Percentiles rank a stretch among this genome's conserved stretches.
Evolutionary conservation across 2,329 filamentous ascomycete species (phyloP).

Genomic region (Cercospora sp.): DNA sequence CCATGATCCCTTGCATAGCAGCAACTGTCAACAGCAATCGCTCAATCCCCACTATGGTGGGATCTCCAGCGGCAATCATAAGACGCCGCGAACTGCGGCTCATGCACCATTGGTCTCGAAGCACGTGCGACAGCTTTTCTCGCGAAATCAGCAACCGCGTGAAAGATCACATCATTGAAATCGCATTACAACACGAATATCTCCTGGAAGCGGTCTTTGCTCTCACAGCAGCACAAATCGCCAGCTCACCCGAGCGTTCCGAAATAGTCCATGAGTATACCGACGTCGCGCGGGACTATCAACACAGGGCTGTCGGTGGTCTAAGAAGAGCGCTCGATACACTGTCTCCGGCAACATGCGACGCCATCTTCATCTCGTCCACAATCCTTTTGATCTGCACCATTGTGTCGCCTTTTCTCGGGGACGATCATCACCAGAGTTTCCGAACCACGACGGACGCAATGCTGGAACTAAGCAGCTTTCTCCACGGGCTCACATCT

Average conservation of each 20-base stretch:
- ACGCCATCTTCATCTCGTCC: background rate
- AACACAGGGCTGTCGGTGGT: background rate
- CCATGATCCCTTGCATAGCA: background rate
- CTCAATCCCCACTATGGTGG: background rate
- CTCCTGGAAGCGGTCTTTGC: background rate
- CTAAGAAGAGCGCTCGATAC: background rate
- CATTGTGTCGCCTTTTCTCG: background rate
- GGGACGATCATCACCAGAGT: background rate
- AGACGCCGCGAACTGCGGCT: background rate
- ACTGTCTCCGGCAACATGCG: background rate
- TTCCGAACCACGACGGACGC: background rate
- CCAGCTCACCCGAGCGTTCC: background rate
- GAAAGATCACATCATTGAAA: background rate
- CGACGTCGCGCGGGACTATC: background rate
- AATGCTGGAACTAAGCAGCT: background rate
- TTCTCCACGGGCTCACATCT: background rate
- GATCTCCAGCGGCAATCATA: background rate
- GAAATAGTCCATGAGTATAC: background rate
- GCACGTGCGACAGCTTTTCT: background rate
- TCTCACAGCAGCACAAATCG: background rate
- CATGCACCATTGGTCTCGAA: background rate
- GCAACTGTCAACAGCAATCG: background rate
- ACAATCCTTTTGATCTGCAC: background rate
- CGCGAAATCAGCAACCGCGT: background rate
- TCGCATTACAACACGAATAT: background rate